Evolutionary conservation across 2,329 filamentous ascomycete species (phyloP), one percentile per base, ranked within the genome.

Genomic region (Raffaelea ambrosiae): DNA sequence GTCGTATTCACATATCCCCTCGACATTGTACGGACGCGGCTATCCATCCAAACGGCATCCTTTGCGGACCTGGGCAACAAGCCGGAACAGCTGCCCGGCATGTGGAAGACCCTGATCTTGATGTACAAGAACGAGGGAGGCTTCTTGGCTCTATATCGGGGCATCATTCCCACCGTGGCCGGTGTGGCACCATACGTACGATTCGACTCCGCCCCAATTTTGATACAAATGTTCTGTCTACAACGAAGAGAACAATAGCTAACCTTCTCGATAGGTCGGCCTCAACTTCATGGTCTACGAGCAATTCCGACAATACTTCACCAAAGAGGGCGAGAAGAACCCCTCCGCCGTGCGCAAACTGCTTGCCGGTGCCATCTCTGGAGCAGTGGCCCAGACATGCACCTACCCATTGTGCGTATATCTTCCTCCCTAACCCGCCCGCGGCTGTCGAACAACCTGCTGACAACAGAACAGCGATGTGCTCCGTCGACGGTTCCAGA

Each of bases 201-300:
- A 8, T 1, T 3, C n/a, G n/a, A n/a, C n/a, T 4, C 11, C 21
- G 16, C 14, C n/a, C 3, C 13, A 10, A 18, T 20, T 13, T 14
- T 39, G 19, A 14, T 38, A 41, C 1, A n/a, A n/a, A n/a, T n/a
- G n/a, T n/a, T n/a, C n/a, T n/a, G 38, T 31, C 9, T 10, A 20
- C 35, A 38, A 13, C 8, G 7, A 40, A 18, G 21, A n/a, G 11
- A 38, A 10, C 16, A 19, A 19, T 8, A 40, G 26, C 38, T 53
- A 38, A 47, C 26, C 35, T 14, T 35, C 2, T 7, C 56, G n/a
- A n/a, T n/a, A 89, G 84, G 86, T 98, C 52, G 93, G 93, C 36
- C 73, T 98, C 47, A 98, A 98, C 65, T 98, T 98, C 66, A 97
- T 97, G 89, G 88, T 88, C 5, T 98, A 98, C 67, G 93, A 98